Evolutionary conservation across 306 rosid species (phyloP).

Genomic region (Alnus rubra): DNA sequence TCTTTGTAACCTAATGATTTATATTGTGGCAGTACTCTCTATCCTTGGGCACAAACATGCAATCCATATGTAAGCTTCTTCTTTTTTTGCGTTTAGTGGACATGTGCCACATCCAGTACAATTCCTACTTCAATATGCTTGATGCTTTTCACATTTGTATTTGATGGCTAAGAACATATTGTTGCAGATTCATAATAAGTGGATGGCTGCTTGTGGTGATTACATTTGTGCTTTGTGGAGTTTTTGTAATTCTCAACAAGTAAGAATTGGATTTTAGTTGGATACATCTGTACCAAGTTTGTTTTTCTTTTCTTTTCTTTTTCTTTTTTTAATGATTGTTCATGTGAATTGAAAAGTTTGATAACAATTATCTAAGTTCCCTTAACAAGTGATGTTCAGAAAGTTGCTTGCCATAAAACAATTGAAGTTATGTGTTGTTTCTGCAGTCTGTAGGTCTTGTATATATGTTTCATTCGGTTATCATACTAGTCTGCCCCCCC

Average conservation of each 20-base stretch:
- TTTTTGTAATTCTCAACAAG: conserved; percentile 83
- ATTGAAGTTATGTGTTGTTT: not conserved
- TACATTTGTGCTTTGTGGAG: conserved; percentile 89
- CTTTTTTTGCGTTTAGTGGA: not conserved
- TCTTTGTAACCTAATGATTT: conserved; percentile 28
- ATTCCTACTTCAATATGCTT: not conserved
- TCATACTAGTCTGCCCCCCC: too few relatives aligned
- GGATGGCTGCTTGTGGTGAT: conserved; percentile 93
- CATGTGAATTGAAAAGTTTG: not conserved
- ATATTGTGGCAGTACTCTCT: conserved; percentile 65
- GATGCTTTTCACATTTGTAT: conserved; percentile 14
- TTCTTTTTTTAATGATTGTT: not conserved
- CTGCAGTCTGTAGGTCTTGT: not conserved
- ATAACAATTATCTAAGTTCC: not conserved
- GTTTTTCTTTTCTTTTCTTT: not conserved
- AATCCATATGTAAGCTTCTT: conserved; percentile 68
- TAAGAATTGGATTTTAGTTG: conserved; percentile 42
- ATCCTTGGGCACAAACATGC: conserved; percentile 86
- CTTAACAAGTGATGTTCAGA: conserved; percentile 3
- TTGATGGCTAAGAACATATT: conserved; percentile 28
- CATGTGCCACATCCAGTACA: conserved; percentile 3
- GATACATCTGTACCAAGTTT: not conserved
- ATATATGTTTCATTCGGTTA: not conserved
- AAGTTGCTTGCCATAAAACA: not conserved
- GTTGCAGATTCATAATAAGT: conserved; percentile 80